Base-by-base conservation (phyloP, 2,329 filamentous ascomycete genomes). In the Beauveria medogensis region DNA sequence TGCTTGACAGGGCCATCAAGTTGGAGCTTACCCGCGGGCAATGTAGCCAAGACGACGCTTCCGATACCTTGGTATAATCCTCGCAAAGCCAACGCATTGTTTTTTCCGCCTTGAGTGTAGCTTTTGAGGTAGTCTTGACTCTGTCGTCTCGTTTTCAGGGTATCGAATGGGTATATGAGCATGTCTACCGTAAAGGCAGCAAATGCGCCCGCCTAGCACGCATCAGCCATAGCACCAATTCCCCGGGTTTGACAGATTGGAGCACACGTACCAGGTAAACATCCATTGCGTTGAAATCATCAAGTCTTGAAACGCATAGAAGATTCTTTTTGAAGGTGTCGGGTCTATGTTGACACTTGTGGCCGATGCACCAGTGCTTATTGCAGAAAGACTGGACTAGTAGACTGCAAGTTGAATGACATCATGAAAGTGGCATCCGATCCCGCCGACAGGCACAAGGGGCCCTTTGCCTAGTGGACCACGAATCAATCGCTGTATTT, bases 51-150 rank as follows among this genome's bases (percentile, higher is more conserved):
- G 10, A 96, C 85, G 24, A 95, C 88, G 68, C 89, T 92, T 60
- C 91, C 91, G 22, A 96, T 81, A 22, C 92, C 92, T 72, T 96
- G 92, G 68, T 96, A 96, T 7, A 96, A 75, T 0, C 92, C 92
- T 14, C 84, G 80, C 65, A 91, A 86, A 12, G 72, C 67, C 60
- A 87, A 78, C 22, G 81, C 72, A 12, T 34, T 60, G 12, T 47
- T 48, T 59, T 80, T 77, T 62, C 78, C 78, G 50, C 80, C 83
- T 37, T 84, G 73, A 0, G 79, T 78, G 74, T 87, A 93, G 0
- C 87, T 79, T 55, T 81, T 81, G 43, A 84, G 77, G 74, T 92
- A 94, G 67, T 92, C 83, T 14, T 86, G 87, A 58, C 88, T 91
- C 71, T 96, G 92, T 53, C 91, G 82, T 10, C 92, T 84, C 8